Percentiles rank a stretch among this genome's conserved stretches.
Conservation (phyloP, 2,329 filamentous ascomycete species). For the Colletotrichum truncatum region DNA sequence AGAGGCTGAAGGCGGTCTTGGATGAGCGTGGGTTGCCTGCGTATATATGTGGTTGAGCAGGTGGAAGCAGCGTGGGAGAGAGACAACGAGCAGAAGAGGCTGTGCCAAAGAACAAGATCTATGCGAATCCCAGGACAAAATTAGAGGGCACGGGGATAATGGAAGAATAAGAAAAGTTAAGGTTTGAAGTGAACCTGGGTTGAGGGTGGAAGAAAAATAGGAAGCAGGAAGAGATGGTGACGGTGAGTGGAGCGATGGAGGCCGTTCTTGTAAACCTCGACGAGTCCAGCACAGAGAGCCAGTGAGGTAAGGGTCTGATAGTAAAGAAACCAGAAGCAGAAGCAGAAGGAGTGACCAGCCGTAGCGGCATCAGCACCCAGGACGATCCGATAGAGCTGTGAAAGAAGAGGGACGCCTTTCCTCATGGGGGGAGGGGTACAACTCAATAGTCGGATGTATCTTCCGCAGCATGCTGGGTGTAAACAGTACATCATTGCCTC, state of each 20-base stretch:
- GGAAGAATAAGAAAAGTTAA: constrained; percentile 27
- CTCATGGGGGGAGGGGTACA: background rate
- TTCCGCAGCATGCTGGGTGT: background rate
- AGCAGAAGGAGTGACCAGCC: background rate
- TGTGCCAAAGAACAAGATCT: constrained; percentile 17
- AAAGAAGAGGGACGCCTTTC: constrained; percentile 7
- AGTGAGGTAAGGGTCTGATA: background rate
- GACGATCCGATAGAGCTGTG: constrained; percentile 21
- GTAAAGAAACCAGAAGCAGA: background rate
- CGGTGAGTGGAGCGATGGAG: constrained; percentile 17
- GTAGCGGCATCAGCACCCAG: constrained; percentile 3
- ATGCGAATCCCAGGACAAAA: constrained; percentile 17
- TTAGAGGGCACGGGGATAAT: constrained; percentile 21
- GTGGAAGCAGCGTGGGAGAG: constrained; percentile 27
- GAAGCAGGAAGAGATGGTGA: constrained; percentile 1
- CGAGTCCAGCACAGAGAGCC: background rate
- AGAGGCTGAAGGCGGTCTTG: constrained; percentile 2
- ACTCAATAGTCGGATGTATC: background rate
- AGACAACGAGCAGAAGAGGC: constrained; percentile 20
- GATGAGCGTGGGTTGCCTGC: constrained; percentile 12
- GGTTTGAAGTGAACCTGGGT: constrained; percentile 25
- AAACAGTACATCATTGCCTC: background rate
- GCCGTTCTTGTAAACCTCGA: constrained; percentile 16
- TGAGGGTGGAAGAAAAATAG: constrained; percentile 20
- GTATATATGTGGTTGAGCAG: constrained; percentile 28